Conservation (phyloP, 345 rosid genomes). For the Sonneratia caseolaris region DNA sequence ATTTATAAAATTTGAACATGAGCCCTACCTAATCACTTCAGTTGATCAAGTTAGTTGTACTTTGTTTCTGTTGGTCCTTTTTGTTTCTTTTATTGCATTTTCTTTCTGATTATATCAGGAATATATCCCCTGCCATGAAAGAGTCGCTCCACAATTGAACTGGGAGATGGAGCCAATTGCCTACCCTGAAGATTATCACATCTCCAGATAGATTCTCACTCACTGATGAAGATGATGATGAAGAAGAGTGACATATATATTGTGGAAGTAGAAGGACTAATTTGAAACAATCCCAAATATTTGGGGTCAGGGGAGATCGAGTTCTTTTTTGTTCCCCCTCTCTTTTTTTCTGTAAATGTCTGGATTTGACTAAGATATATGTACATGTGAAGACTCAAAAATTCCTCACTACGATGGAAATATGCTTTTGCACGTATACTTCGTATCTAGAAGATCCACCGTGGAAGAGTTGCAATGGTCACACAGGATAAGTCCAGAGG, state of each 20-base stretch:
- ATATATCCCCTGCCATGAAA: slow-evolving; percentile 80
- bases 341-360: slow-evolving; percentile 5
- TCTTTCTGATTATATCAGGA: slow-evolving; percentile 32
- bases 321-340: neutral
- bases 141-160: slow-evolving; percentile 66
- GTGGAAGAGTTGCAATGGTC: neutral
- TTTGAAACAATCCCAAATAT: slow-evolving; percentile 3
- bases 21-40: too few relatives aligned
- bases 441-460: neutral
- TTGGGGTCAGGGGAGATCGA: neutral
- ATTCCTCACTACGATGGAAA: neutral
- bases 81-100: too few relatives aligned
- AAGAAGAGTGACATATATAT: neutral
- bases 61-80: too few relatives aligned
- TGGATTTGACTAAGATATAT: slow-evolving; percentile 3
- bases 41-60: too few relatives aligned
- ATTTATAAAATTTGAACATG: too few relatives aligned
- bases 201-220: slow-evolving; percentile 25
- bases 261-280: slow-evolving; percentile 11
- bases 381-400: neutral
- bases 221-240: neutral
- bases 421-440: neutral
- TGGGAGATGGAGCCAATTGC: slow-evolving; percentile 85
- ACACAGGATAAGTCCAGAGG: too few relatives aligned
- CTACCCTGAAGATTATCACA: slow-evolving; percentile 41